phyloP scores from a whole-genome alignment of 768 basidiomycete genomes.

The Steccherinum ochraceum region DNA sequence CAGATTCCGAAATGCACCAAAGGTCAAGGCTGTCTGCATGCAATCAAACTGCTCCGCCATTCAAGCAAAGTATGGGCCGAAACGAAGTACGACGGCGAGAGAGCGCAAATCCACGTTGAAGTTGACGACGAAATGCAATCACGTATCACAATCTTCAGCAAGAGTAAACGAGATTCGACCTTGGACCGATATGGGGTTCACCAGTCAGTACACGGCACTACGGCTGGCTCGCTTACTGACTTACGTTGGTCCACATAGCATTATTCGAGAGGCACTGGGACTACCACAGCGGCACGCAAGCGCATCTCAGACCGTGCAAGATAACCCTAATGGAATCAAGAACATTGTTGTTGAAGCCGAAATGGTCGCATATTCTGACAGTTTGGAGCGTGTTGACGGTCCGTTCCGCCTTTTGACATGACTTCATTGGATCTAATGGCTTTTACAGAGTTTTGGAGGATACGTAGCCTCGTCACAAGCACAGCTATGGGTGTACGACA shows the following conservation, averaged over 20 bases:
- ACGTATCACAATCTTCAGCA: constrained; percentile 77
- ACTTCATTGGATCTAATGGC: neutral
- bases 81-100: constrained; percentile 92
- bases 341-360: constrained; percentile 70
- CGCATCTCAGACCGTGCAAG: neutral
- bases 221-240: neutral
- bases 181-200: constrained; percentile 66
- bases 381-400: constrained; percentile 60
- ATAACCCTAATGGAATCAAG: constrained; percentile 6
- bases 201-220: constrained; percentile 27
- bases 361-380: constrained; percentile 78
- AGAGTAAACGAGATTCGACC: constrained; percentile 82
- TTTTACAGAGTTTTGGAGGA: constrained; percentile 66
- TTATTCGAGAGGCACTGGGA: constrained; percentile 57
- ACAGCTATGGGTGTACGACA: constrained; percentile 52
- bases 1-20: constrained; percentile 84
- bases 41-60: constrained; percentile 37
- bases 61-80: constrained; percentile 69
- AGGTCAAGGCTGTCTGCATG: constrained; percentile 54
- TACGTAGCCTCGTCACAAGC: constrained; percentile 49
- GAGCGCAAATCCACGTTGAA: constrained; percentile 88
- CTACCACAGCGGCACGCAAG: constrained; percentile 20
- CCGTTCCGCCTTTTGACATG: constrained; percentile 17
- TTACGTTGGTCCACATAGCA: too few species aligned
- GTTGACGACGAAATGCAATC: constrained; percentile 29